Conservation (phyloP, 2,329 filamentous ascomycete species). For the Aspergillus sp. region DNA sequence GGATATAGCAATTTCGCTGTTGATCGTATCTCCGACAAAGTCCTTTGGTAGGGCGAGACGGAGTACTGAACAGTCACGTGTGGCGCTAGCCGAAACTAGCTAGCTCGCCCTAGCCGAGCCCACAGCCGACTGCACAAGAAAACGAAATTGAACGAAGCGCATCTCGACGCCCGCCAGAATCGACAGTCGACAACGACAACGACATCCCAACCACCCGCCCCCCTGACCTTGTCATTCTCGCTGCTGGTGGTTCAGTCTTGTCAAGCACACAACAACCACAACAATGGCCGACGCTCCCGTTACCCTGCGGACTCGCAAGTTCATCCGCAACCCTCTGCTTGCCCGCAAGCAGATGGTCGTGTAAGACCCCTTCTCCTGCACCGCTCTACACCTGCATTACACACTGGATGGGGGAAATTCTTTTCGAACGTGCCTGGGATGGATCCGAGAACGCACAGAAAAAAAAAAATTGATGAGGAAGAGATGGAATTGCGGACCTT, state of each 20-base stretch:
- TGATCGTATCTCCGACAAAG: background rate
- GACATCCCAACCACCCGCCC: constrained; percentile 23
- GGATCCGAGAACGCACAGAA: background rate
- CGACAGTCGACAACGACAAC: constrained; percentile 32
- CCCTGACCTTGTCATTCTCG: constrained; percentile 26
- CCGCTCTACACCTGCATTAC: constrained; percentile 8
- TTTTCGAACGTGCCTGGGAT: background rate
- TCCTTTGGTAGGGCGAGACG: background rate
- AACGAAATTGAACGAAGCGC: constrained; percentile 40
- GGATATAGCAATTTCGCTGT: background rate
- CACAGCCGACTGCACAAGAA: constrained; percentile 32
- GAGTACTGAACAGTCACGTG: background rate
- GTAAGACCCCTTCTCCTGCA: constrained; percentile 61
- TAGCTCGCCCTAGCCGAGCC: constrained; percentile 46
- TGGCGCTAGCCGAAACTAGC: constrained; percentile 15
- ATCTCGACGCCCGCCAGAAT: constrained; percentile 27
- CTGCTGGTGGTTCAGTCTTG: constrained; percentile 32
- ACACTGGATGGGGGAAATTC: background rate
- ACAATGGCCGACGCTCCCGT: constrained; percentile 80
- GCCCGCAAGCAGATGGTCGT: constrained; percentile 99
- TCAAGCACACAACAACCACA: constrained; percentile 52
- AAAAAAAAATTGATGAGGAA: background rate
- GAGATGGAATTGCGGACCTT: constrained; percentile 6
- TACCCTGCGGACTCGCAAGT: constrained; percentile 97
- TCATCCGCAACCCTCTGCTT: constrained; percentile 99